Conservation (phyloP, 148 eudicot genomes). For the Fallopia convolvulus region DNA sequence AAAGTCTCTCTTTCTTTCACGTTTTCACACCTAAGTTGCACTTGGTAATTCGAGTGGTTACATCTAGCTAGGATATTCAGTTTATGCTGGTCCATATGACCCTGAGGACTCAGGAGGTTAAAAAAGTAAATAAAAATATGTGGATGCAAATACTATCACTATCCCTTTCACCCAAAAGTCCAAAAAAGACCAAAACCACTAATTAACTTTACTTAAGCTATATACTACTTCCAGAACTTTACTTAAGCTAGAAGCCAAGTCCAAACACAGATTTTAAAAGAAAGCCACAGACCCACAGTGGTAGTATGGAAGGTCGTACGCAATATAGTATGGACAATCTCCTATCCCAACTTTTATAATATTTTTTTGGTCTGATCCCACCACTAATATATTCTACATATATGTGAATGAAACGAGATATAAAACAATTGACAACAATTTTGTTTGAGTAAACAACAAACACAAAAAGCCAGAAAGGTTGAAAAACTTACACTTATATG, state of each 20-base stretch:
- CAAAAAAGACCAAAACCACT: background rate
- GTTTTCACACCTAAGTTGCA: slow-evolving; percentile 2
- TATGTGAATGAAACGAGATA: background rate
- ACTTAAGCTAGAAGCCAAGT: background rate
- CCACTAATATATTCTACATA: background rate
- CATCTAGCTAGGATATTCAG: background rate
- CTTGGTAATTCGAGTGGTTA: background rate
- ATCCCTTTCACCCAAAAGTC: background rate
- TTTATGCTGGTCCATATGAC: background rate
- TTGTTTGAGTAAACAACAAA: too few relatives aligned
- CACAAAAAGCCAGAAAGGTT: too few relatives aligned
- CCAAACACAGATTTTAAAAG: background rate
- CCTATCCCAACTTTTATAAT: background rate
- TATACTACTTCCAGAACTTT: background rate
- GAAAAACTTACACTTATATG: too few relatives aligned
- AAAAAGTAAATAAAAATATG: background rate
- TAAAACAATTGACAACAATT: background rate
- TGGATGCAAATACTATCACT: background rate
- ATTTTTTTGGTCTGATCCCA: too few relatives aligned
- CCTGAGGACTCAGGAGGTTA: too few relatives aligned
- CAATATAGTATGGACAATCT: background rate
- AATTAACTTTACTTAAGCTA: background rate
- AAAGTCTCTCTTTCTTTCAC: background rate
- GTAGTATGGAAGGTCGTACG: background rate
- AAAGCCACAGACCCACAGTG: background rate